Base-by-base conservation (phyloP, 176 grass and related monocot species). In the Zizania latifolia region DNA sequence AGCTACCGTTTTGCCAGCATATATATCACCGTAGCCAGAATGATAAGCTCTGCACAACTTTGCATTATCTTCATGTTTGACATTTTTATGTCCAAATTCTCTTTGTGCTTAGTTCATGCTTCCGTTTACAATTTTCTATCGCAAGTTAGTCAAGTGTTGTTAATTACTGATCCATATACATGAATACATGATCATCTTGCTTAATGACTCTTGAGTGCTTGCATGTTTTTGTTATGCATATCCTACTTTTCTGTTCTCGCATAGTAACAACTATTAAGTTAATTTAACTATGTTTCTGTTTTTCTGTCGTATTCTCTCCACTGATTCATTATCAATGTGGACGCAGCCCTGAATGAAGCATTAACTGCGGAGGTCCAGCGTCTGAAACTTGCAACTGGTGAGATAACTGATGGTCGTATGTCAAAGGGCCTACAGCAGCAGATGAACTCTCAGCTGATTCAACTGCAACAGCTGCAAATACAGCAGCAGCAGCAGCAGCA, bases 301-400 rank as follows among this genome's bases (percentile, higher is more conserved):
- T 1, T 44, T 48, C 32, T 77, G 45, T 30, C 14, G 5, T 64
- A 10, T 70, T 72, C 0, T 41, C 14, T 53, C 3, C 27, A 45
- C 35, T 48, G 1, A 34, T 70, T 8, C 32, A 21, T 74, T 33
- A 70, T 74, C 68, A 11, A 67, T 48, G 39, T 82, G 69, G 67
- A 53, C 62, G 37, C 86, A 97, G 91, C 91, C 40, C 86, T 97
- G 78, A 97, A 94, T 33, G 94, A 97, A 63, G 88, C 91, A 22
- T 79, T 97, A 33, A 97, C 81, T 21, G 83, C 60, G 0, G 94
- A 97, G 81, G 86, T 97, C 70, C 91, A 97, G 71, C 81, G 81
- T 46, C 82, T 97, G 62, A 97, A 94, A 83, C 14, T 92, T 33
- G 83, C 83, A 29, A 93, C 88, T 1, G 94, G 94, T 39, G 91